A percentile compares a stretch with the other conserved stretches of the same genome.
phyloP scores from a whole-genome alignment of 495 filamentous ascomycete species.

The Aspergillus conjunctus region DNA sequence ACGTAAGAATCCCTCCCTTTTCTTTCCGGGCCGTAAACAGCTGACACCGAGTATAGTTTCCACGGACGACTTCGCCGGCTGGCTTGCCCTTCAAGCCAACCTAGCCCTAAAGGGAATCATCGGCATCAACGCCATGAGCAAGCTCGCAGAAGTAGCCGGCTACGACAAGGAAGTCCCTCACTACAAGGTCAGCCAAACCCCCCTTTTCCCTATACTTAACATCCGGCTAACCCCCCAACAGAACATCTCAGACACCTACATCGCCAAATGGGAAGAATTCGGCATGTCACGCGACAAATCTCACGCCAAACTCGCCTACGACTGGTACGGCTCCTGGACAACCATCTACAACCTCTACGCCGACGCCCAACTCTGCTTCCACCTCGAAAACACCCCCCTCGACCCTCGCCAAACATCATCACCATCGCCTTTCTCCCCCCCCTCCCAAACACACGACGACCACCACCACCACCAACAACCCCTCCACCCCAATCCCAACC shows the following conservation, averaged over 20 bases:
- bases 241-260: slow-evolving; percentile 73
- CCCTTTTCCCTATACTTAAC: not conserved
- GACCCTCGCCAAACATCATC: slow-evolving; percentile 6
- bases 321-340: slow-evolving; percentile 95
- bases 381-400: slow-evolving; percentile 53
- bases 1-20: slow-evolving; percentile 41
- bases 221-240: slow-evolving; percentile 22
- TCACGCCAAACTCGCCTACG: slow-evolving; percentile 88
- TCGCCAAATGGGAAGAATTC: slow-evolving; percentile 79
- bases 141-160: slow-evolving; percentile 71
- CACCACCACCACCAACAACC: slow-evolving; percentile 43
- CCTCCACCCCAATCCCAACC: slow-evolving; percentile 26
- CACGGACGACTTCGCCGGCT: slow-evolving; percentile 95
- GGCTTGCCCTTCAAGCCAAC: slow-evolving; percentile 90
- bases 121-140: slow-evolving; percentile 91
- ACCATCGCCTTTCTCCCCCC: slow-evolving; percentile 1
- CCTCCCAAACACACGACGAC: too few relatives aligned
- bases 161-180: slow-evolving; percentile 65
- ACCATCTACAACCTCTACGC: slow-evolving; percentile 91
- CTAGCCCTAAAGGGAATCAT: slow-evolving; percentile 92
- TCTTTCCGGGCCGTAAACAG: not conserved
- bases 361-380: slow-evolving; percentile 81
- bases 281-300: slow-evolving; percentile 79
- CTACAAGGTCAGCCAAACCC: slow-evolving; percentile 53
- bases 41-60: slow-evolving; percentile 51